Percentiles rank a stretch among this genome's conserved stretches.
Evolutionary conservation across 2,329 filamentous ascomycete genomes (phyloP).

Genomic region (Ustilaginoidea virens): DNA sequence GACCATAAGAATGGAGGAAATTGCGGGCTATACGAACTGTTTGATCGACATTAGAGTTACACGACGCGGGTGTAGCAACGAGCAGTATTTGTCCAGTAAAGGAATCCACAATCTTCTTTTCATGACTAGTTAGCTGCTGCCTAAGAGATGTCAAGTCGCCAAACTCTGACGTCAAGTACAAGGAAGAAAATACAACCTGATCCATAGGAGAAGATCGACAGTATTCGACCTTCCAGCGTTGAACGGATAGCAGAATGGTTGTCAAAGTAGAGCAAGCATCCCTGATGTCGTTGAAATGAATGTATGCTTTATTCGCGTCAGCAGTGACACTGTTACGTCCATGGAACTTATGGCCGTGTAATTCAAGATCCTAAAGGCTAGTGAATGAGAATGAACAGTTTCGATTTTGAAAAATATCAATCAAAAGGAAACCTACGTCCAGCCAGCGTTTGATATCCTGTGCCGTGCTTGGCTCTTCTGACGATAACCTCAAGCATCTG

Average conservation of each 20-base stretch:
- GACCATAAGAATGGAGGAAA: constrained; percentile 30
- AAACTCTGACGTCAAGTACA: neutral
- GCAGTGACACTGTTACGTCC: constrained; percentile 22
- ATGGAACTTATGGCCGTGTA: constrained; percentile 17
- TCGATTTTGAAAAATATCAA: neutral
- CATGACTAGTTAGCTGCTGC: neutral
- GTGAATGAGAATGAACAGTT: neutral
- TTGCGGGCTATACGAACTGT: constrained; percentile 15
- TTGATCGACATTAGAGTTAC: constrained; percentile 15
- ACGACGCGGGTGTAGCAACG: constrained; percentile 9
- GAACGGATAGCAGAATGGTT: constrained; percentile 25
- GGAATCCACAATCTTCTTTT: neutral
- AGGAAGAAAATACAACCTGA: constrained; percentile 1
- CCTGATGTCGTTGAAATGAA: constrained; percentile 44
- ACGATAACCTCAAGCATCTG: constrained; percentile 27
- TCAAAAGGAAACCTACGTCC: constrained; percentile 23
- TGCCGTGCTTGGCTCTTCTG: constrained; percentile 13
- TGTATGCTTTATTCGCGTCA: constrained; percentile 27
- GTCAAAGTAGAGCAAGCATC: constrained; percentile 37
- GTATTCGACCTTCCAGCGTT: constrained; percentile 26
- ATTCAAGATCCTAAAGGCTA: constrained; percentile 21
- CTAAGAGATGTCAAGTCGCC: neutral
- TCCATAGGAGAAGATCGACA: constrained; percentile 4
- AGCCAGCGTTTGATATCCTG: constrained; percentile 28
- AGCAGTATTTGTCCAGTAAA: constrained; percentile 15